These are phyloP conservation scores for Calvatia gigantea DNA, from an alignment of 768 basidiomycete genomes.

Conservation along the genomic window DNA sequence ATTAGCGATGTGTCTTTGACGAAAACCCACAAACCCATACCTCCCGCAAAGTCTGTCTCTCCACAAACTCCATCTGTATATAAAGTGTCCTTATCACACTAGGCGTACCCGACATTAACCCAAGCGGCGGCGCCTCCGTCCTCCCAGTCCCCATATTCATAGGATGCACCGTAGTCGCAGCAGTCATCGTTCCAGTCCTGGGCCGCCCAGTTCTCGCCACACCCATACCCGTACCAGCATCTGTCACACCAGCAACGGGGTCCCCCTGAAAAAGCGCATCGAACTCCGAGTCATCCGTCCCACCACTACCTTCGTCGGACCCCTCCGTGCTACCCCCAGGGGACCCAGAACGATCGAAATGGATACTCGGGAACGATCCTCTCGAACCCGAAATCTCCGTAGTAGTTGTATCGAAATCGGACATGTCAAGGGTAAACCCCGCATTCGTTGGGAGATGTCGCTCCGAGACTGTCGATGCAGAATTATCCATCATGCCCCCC, in stretches of 20 bases:
- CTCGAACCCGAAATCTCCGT: slow-evolving; percentile 49
- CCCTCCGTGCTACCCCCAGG: slow-evolving; percentile 24
- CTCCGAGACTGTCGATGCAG: slow-evolving; percentile 18
- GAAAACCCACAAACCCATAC: slow-evolving; percentile 28
- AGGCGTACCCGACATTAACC: slow-evolving; percentile 19
- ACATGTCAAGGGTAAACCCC: slow-evolving; percentile 63
- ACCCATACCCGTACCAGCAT: not conserved
- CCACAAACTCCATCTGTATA: slow-evolving; percentile 96
- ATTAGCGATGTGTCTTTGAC: not conserved
- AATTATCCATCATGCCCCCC: not conserved
- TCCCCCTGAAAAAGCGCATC: slow-evolving; percentile 22
- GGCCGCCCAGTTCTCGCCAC: not conserved
- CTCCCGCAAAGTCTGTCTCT: slow-evolving; percentile 87
- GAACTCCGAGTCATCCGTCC: slow-evolving; percentile 39
- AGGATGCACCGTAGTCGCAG: slow-evolving; percentile 3
- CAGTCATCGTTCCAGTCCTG: slow-evolving; percentile 5
- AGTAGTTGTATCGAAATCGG: slow-evolving; percentile 41
- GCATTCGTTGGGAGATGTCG: slow-evolving; percentile 40
- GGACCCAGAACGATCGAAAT: slow-evolving; percentile 56
- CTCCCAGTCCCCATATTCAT: slow-evolving; percentile 12
- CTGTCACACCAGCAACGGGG: not conserved
- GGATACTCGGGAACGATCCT: slow-evolving; percentile 81
- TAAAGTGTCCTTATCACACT: slow-evolving; percentile 64
- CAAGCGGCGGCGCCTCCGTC: slow-evolving; percentile 24
- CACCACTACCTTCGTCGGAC: slow-evolving; percentile 28